phyloP scores from a whole-genome alignment of 164 flowering plant genomes.

The Aristolochia contorta region DNA sequence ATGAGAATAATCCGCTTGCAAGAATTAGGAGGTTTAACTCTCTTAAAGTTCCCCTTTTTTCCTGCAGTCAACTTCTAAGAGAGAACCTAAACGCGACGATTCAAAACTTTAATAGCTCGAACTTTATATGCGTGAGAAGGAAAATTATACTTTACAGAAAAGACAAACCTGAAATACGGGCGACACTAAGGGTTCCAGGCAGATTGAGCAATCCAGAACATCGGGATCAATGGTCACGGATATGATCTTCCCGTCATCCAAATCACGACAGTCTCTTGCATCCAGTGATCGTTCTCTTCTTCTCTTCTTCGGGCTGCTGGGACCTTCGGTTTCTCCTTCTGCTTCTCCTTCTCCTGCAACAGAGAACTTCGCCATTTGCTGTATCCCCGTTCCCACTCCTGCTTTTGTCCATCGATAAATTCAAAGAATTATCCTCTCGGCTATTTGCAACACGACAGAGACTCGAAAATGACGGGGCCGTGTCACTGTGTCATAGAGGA shows the following conservation, averaged over 20 bases:
- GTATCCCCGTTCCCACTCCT: not conserved
- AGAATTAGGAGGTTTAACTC: no score
- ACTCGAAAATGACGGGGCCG: no score
- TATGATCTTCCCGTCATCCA: conserved; percentile 11
- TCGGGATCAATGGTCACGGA: conserved; percentile 46
- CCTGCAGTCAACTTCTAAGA: no score
- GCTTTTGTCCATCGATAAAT: not conserved
- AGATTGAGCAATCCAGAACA: conserved; percentile 62
- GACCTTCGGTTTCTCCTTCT: conserved; percentile 24
- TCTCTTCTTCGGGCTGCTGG: conserved; percentile 14
- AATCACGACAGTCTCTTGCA: not conserved
- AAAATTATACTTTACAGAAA: not conserved
- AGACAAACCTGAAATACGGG: conserved; percentile 66
- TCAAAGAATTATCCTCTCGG: no score
- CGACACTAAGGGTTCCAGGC: conserved; percentile 39
- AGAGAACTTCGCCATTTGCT: conserved; percentile 38
- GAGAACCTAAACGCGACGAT: not conserved
- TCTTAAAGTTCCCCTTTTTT: no score
- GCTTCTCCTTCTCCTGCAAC: conserved; percentile 1
- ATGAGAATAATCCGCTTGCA: no score
- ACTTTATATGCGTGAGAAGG: not conserved
- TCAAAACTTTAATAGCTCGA: not conserved
- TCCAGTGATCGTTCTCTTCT: conserved; percentile 1
- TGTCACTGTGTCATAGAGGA: no score
- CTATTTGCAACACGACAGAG: no score